Base-by-base conservation (phyloP, 2,329 filamentous ascomycete species). In the Colletotrichum theobromicola region DNA sequence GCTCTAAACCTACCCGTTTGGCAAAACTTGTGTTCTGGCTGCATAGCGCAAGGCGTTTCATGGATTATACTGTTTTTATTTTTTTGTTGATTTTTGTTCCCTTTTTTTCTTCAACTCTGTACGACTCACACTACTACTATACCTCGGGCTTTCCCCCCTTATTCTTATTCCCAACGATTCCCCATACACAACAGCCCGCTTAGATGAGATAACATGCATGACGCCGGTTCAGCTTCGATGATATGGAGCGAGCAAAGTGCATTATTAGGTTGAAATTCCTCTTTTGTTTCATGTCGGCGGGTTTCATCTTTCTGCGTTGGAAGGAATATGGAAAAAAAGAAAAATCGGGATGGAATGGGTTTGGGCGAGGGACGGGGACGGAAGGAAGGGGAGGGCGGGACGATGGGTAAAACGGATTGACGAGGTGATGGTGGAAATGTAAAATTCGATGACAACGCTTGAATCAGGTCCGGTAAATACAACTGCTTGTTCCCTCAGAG, bases 31-130 rank as follows among this genome's bases (percentile, higher is more conserved):
- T 75, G 30, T 63, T 61, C 64, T 64, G 68, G 67, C 28, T 76
- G 75, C 75, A 76, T 76, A 76, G 75, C 75, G 75, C 70, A 76
- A 70, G 75, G 75, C 74, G 75, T 76, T 73, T 50, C 50, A 62
- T 66, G 61, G 50, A 50, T 62, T 53, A 58, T 42, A 53, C 34
- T 55, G 55, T 61, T 55, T 76, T 26, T 53, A 34, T 35, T 46
- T 58, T 46, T 10, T 30, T 63, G 2, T 60, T 53, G 9, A 13
- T 35, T 46, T 58, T 28, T 26, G 28, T 61, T 21, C 10, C 6
- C 3, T 21, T 50, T 21, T 53, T 76, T 24, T 37, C 26, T 55
- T 46, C 35, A 21, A 32, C 24, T 60, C 42, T 72, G 68, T 71
- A 72, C 68, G 72, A 75, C 67, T 73, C 21, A 63, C 46, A 53